Evolutionary conservation across 1,284 basidiomycete species (phyloP).

Genomic region (Apiotrichum sp.): DNA sequence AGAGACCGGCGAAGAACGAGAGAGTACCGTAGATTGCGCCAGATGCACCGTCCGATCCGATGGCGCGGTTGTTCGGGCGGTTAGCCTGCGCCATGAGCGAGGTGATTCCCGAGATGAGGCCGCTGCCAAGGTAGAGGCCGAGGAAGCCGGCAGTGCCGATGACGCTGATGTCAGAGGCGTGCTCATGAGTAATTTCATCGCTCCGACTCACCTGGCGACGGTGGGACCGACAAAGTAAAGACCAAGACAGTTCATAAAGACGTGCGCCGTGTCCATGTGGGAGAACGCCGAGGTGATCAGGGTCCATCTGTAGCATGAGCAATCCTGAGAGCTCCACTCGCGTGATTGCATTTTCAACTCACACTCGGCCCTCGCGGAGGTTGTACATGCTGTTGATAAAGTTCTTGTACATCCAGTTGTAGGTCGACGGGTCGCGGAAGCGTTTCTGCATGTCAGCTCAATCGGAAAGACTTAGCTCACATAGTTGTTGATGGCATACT

Average conservation of each 20-base stretch:
- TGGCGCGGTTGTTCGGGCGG: background rate
- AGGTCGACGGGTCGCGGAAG: constrained; percentile 52
- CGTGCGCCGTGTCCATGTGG: constrained; percentile 59
- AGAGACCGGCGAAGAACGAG: constrained; percentile 64
- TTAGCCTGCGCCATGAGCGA: constrained; percentile 48
- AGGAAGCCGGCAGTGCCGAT: constrained; percentile 68
- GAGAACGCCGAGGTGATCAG: constrained; percentile 69
- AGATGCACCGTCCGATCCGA: constrained; percentile 54
- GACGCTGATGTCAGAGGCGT: constrained; percentile 36
- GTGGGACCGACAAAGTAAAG: constrained; percentile 72
- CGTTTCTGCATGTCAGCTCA: constrained; percentile 24
- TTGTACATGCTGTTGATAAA: constrained; percentile 60
- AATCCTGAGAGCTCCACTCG: too few relatives aligned
- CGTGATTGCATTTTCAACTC: background rate
- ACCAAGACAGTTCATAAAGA: constrained; percentile 70
- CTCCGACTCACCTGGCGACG: constrained; percentile 51
- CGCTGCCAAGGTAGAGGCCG: constrained; percentile 66
- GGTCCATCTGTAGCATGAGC: constrained; percentile 54
- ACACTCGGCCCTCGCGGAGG: constrained; percentile 61
- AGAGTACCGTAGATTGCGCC: constrained; percentile 46
- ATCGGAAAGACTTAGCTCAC: constrained; percentile 46
- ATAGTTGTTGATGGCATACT: constrained; percentile 37
- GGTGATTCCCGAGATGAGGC: constrained; percentile 57
- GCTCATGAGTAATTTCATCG: background rate
- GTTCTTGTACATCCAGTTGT: constrained; percentile 61